Evolutionary conservation across 148 eudicot genomes (phyloP).

Genomic region (Spergularia bocconei): DNA sequence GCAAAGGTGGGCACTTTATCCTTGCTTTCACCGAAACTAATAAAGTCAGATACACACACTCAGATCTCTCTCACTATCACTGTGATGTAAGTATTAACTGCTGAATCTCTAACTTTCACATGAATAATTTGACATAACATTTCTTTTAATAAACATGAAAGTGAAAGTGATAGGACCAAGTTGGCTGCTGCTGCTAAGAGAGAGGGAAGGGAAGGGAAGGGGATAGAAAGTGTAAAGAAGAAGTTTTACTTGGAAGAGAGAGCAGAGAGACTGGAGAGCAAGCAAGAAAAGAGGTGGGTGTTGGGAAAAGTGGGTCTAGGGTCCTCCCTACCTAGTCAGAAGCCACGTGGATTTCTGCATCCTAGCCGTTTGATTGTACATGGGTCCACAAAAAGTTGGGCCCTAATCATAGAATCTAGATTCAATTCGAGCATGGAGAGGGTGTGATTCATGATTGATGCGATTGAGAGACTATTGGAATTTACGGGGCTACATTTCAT

Average conservation of each 20-base stretch:
- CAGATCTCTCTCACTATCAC: conserved; percentile 24
- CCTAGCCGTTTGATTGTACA: conserved; percentile 36
- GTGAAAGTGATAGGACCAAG: conserved; percentile 21
- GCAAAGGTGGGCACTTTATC: conserved; percentile 23
- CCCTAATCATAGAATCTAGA: background rate
- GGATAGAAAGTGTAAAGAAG: no score
- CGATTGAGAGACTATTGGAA: background rate
- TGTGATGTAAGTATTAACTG: conserved; percentile 1
- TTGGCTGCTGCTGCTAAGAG: background rate
- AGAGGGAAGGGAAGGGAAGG: no score
- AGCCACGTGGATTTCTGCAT: conserved; percentile 32
- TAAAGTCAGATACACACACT: conserved; percentile 3
- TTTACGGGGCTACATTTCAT: background rate
- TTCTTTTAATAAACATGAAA: conserved; percentile 20
- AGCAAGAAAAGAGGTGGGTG: background rate
- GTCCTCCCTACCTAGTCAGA: conserved; percentile 17
- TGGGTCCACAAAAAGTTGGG: conserved; percentile 27
- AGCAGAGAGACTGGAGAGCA: background rate
- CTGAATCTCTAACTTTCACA: conserved; percentile 35
- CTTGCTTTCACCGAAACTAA: conserved; percentile 24
- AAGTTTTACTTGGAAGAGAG: background rate
- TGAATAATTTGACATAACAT: conserved; percentile 26
- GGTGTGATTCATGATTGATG: background rate
- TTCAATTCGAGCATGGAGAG: conserved; percentile 25
- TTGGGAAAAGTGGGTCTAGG: background rate